Percentiles rank a stretch among this genome's conserved stretches.
Conservation (phyloP, 2,329 filamentous ascomycete species). For the Colletotrichum somersetense region DNA sequence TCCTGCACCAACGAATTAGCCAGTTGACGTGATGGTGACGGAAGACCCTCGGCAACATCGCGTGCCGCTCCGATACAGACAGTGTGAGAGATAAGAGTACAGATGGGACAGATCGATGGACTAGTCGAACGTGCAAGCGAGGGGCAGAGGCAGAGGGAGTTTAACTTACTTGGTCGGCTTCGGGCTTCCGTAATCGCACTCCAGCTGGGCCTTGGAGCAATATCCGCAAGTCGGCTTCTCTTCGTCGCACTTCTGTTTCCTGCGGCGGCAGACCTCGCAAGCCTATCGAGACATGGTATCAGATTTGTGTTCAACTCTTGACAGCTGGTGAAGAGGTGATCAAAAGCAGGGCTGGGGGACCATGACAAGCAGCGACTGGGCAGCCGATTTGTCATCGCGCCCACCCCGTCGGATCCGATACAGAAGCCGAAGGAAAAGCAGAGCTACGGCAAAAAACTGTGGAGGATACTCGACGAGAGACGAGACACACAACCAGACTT, state of each 20-base stretch:
- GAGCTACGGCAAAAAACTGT: background rate
- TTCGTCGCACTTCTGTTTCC: constrained; percentile 76
- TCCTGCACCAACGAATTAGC: constrained; percentile 54
- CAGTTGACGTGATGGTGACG: constrained; percentile 9
- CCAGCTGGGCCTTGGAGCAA: constrained; percentile 55
- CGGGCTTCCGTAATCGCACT: constrained; percentile 70
- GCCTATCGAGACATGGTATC: constrained; percentile 52
- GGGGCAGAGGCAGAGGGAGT: background rate
- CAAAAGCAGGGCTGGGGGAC: too few relatives aligned
- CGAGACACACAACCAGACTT: constrained; percentile 35
- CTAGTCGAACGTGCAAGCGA: background rate
- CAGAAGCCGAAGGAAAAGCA: background rate
- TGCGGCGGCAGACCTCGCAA: constrained; percentile 69
- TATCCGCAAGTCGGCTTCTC: constrained; percentile 71
- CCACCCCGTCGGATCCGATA: background rate
- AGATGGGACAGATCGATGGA: background rate
- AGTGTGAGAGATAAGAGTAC: background rate
- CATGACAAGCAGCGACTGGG: background rate
- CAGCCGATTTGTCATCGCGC: background rate
- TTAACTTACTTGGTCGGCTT: constrained; percentile 71
- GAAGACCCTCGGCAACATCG: constrained; percentile 23
- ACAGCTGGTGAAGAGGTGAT: background rate
- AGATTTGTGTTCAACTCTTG: background rate
- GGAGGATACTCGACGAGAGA: background rate
- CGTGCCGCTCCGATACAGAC: background rate